phyloP scores from a whole-genome alignment of 2,329 filamentous ascomycete genomes.

The Ceratocystis colombiana region DNA sequence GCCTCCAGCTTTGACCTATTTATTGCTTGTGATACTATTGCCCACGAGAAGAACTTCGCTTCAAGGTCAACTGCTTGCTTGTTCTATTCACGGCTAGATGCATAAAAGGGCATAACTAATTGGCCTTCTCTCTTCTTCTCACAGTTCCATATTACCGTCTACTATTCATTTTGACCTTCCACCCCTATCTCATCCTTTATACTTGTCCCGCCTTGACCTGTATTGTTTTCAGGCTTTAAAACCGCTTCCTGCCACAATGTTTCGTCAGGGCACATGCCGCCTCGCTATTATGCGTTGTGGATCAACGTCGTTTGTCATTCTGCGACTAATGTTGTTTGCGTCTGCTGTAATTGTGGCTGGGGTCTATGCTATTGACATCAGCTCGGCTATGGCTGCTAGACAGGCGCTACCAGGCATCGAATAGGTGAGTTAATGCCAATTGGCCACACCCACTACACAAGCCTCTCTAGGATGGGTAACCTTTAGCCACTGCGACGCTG shows the following conservation, averaged over 20 bases:
- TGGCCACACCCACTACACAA: background rate
- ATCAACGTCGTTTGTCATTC: constrained; percentile 20
- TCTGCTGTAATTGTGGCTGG: constrained; percentile 20
- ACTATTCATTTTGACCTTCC: background rate
- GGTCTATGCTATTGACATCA: constrained; percentile 24
- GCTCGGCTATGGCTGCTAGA: constrained; percentile 10
- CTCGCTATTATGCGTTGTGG: constrained; percentile 11
- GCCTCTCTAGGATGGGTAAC: background rate
- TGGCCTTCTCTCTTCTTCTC: too few relatives aligned
- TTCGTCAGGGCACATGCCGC: constrained; percentile 3
- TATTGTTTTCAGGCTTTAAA: background rate
- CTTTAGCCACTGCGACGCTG: background rate
- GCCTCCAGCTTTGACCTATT: too few relatives aligned
- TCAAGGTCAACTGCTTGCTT: too few relatives aligned
- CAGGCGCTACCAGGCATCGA: constrained; percentile 18
- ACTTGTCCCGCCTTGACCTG: background rate
- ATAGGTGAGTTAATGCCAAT: constrained; percentile 15
- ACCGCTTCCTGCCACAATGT: background rate
- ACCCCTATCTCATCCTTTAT: background rate
- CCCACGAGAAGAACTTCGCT: too few relatives aligned
- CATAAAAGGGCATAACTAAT: too few relatives aligned
- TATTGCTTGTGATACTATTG: too few relatives aligned
- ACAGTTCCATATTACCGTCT: too few relatives aligned
- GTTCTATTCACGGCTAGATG: too few relatives aligned
- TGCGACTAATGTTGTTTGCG: constrained; percentile 23